Conservation (phyloP, 805 yeast species). For the Spathaspora gorwiae region DNA sequence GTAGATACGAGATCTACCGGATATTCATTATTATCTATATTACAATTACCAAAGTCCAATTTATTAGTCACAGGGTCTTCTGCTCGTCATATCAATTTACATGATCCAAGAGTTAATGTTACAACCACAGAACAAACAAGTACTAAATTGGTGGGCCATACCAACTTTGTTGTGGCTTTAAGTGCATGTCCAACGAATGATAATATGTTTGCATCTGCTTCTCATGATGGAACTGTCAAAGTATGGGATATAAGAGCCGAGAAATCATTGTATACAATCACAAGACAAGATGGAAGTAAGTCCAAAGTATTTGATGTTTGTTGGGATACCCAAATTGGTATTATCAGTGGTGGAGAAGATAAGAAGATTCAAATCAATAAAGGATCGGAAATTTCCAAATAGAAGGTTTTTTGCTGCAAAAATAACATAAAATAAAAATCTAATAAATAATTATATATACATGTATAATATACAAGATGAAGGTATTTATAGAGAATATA, state of each 20-base stretch:
- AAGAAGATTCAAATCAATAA: constrained; percentile 83
- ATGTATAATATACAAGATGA: not conserved
- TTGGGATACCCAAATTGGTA: constrained; percentile 79
- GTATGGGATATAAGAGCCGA: constrained; percentile 95
- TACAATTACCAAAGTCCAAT: constrained; percentile 61
- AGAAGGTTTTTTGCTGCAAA: constrained; percentile 1
- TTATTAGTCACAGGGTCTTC: constrained; percentile 91
- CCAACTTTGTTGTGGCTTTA: constrained; percentile 81
- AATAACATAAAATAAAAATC: not conserved
- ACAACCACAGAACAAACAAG: constrained; percentile 54
- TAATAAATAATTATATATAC: not conserved
- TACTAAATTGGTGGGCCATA: constrained; percentile 77
- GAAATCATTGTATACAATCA: constrained; percentile 73
- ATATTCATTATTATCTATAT: constrained; percentile 73
- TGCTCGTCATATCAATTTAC: constrained; percentile 93
- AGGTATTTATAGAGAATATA: not conserved
- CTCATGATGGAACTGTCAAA: constrained; percentile 94
- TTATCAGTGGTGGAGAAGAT: constrained; percentile 91
- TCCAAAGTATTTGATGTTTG: constrained; percentile 79
- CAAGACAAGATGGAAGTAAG: constrained; percentile 57
- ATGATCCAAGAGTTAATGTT: constrained; percentile 78
- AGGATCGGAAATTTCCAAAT: constrained; percentile 25
- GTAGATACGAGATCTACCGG: constrained; percentile 87
- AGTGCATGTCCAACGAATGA: constrained; percentile 72
- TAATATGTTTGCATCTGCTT: constrained; percentile 80